Base-by-base conservation (phyloP, 139 green algal species). In the Chlorella sorokiniana region DNA sequence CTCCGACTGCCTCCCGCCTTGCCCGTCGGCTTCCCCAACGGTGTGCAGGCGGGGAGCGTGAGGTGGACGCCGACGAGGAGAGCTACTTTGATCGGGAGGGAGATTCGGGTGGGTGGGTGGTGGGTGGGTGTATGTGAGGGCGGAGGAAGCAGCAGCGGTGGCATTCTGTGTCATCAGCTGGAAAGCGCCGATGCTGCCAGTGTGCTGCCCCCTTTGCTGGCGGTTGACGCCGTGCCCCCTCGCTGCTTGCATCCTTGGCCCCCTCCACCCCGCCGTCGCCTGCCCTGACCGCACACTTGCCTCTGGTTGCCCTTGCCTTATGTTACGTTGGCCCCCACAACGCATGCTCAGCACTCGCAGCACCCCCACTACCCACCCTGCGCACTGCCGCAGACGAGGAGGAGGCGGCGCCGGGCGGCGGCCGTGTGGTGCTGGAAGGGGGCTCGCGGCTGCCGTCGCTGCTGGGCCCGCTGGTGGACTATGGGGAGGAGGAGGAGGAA, bases 61-160 rank as follows among this genome's bases (percentile, higher is more conserved):
- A 89, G 22, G 85, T 94, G 76, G 92, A 94, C 40, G 71, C 82
- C 23, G 86, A 93, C 22, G 93, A 96, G 84, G 93, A 96, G 86
- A 87, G 91, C 52, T 96, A 96, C 84, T 96, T 96, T 75, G 78
- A 83, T 42, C 44, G 44, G 14, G 83, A 89, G 72, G 87, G 89
- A 9, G 69, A 54, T 51, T 71, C 45, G 4, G 76, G 69, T 70
- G 59, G 25, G 82, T 77, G 70, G 45, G n/a, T n/a, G n/a, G n/a
- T n/a, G n/a, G n/a, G n/a, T n/a, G n/a, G n/a, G n/a, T n/a, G n/a
- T n/a, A n/a, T n/a, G n/a, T n/a, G n/a, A 41, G 61, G 59, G 5
- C n/a, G 54, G 20, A 4, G 54, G n/a, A 4, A 63, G 54, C 10
- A 31, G 54, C 16, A 16, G 8, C 11, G 27, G 27, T 29, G 54